A percentile compares a stretch with the other conserved stretches of the same genome.
These are phyloP conservation scores for Camellia granthamiana DNA, from an alignment of 148 eudicot species.

Conservation along the genomic window DNA sequence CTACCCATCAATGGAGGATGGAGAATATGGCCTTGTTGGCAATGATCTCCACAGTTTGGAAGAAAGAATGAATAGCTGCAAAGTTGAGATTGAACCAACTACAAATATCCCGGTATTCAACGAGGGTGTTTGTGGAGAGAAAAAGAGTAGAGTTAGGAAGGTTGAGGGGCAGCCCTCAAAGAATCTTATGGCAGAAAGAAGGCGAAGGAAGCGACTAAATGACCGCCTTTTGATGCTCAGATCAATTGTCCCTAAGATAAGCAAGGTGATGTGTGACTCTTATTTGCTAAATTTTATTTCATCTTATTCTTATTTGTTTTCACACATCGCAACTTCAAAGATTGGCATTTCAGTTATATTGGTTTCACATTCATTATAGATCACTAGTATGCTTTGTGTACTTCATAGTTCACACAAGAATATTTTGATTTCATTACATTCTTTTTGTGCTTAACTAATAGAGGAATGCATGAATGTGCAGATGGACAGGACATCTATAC, in stretches of 20 bases:
- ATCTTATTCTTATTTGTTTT: not conserved
- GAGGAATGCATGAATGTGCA: constrained; percentile 18
- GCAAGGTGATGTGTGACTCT: constrained; percentile 33
- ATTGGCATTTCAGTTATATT: too few species aligned
- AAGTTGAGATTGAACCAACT: constrained; percentile 13
- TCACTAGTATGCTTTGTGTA: not conserved
- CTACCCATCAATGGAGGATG: constrained; percentile 15
- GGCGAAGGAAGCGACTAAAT: constrained; percentile 46
- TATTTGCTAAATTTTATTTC: not conserved
- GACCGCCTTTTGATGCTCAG: constrained; percentile 56
- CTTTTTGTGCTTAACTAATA: not conserved
- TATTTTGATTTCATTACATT: too few species aligned
- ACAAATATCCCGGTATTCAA: constrained; percentile 1
- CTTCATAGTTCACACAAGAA: too few species aligned
- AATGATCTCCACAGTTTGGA: constrained; percentile 14
- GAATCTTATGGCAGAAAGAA: constrained; percentile 56
- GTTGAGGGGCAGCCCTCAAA: constrained; percentile 41
- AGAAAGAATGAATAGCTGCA: constrained; percentile 14
- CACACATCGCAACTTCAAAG: too few species aligned
- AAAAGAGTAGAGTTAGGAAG: constrained; percentile 24
- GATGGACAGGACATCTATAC: constrained; percentile 58
- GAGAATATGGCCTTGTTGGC: constrained; percentile 18
- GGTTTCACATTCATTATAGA: not conserved
- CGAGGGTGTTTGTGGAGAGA: constrained; percentile 16
- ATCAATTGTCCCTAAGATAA: constrained; percentile 51